phyloP scores from a whole-genome alignment of 2,329 filamentous ascomycete genomes.

The Lachnellula arida region DNA sequence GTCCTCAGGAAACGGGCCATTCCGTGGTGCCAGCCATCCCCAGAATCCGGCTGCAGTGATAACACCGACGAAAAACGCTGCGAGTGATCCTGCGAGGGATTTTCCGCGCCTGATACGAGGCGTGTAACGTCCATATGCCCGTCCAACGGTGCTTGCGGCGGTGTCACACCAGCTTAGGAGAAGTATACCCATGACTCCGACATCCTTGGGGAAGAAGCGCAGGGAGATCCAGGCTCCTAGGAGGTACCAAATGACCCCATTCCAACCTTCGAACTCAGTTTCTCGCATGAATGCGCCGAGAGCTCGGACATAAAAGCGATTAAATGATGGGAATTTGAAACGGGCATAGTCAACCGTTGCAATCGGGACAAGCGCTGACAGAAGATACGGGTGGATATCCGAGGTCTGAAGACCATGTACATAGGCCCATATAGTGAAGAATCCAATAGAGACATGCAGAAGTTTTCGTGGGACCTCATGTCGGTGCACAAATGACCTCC shows the following conservation, averaged over 20 bases:
- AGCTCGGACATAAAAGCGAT: slow-evolving; percentile 77
- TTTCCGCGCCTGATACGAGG: slow-evolving; percentile 81
- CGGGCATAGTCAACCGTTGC: slow-evolving; percentile 76
- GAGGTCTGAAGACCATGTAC: slow-evolving; percentile 69
- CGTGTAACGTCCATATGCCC: slow-evolving; percentile 85
- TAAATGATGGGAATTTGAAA: slow-evolving; percentile 76
- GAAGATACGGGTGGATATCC: slow-evolving; percentile 77
- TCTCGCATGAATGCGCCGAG: slow-evolving; percentile 95
- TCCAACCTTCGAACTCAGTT: slow-evolving; percentile 89
- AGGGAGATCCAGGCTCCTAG: slow-evolving; percentile 85
- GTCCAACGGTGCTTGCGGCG: slow-evolving; percentile 88
- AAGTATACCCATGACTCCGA: slow-evolving; percentile 83
- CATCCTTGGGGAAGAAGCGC: slow-evolving; percentile 85
- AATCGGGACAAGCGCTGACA: slow-evolving; percentile 78
- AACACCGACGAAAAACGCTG: slow-evolving; percentile 80
- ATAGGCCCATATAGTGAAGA: slow-evolving; percentile 86
- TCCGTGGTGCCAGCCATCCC: slow-evolving; percentile 72
- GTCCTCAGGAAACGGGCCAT: slow-evolving; percentile 64
- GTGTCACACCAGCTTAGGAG: slow-evolving; percentile 98
- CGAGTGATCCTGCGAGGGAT: slow-evolving; percentile 82
- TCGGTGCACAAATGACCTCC: slow-evolving; percentile 87
- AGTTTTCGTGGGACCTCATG: slow-evolving; percentile 94
- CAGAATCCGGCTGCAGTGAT: slow-evolving; percentile 81
- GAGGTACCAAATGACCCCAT: slow-evolving; percentile 95
- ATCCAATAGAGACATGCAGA: slow-evolving; percentile 94